Conservation (phyloP, 1,284 basidiomycete species). For the Inonotus obliquus region DNA sequence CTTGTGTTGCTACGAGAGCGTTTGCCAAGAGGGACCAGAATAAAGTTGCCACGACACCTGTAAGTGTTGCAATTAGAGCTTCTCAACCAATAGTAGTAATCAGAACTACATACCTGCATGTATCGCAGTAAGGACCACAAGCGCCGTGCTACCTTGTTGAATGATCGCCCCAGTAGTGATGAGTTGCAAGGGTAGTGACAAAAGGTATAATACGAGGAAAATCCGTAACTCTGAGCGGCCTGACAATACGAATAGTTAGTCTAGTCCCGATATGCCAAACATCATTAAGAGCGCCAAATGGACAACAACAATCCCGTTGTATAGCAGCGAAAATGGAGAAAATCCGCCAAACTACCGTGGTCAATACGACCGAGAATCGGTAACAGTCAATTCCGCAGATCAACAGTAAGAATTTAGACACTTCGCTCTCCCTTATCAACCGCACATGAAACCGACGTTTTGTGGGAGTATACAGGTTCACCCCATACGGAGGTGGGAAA, state of each 20-base stretch:
- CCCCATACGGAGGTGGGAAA: not conserved
- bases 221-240: slow-evolving; percentile 65
- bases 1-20: slow-evolving; percentile 74
- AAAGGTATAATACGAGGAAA: slow-evolving; percentile 61
- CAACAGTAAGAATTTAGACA: not conserved
- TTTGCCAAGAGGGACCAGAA: slow-evolving; percentile 80
- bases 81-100: not conserved
- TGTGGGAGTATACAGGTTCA: not conserved
- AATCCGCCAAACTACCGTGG: not conserved
- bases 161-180: slow-evolving; percentile 74
- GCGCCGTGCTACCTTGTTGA: slow-evolving; percentile 62
- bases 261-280: not conserved
- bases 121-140: slow-evolving; percentile 70
- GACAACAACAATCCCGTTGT: not conserved
- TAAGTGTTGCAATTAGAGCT: not conserved
- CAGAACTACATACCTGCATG: slow-evolving; percentile 43
- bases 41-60: slow-evolving; percentile 57
- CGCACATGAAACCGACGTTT: not conserved
- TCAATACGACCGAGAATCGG: not conserved
- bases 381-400: not conserved
- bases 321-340: not conserved
- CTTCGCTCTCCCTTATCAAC: not conserved
- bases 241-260: slow-evolving; percentile 24
- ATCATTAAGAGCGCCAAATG: not conserved
- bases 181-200: slow-evolving; percentile 73